These are phyloP conservation scores for Peronospora tabacina DNA, from an alignment of 352 stramenopile genomes.

Conservation along the genomic window DNA sequence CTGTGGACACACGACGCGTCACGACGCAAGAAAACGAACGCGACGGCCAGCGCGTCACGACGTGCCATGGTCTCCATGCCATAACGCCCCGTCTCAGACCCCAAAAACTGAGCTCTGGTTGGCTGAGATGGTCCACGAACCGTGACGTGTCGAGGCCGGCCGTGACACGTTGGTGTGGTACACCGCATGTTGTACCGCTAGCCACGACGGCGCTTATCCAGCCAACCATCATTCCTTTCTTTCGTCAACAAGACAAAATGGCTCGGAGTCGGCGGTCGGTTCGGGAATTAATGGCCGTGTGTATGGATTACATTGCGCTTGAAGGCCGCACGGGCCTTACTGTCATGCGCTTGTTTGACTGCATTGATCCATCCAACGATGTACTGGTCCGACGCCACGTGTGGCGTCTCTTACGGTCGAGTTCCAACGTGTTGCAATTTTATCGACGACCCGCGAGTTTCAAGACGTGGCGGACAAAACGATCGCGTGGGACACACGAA, in stretches of 20 bases:
- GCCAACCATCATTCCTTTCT: too few relatives aligned
- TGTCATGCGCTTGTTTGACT: slow-evolving; percentile 33
- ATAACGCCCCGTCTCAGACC: too few relatives aligned
- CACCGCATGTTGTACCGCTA: too few relatives aligned
- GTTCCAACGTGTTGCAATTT: slow-evolving; percentile 41
- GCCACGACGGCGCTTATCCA: too few relatives aligned
- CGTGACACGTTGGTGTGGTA: too few relatives aligned
- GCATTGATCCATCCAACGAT: slow-evolving; percentile 38
- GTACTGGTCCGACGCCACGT: slow-evolving; percentile 37
- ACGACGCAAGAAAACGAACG: slow-evolving; percentile 4
- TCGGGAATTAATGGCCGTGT: slow-evolving; percentile 43
- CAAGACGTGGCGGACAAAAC: slow-evolving; percentile 36
- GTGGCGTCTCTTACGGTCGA: slow-evolving; percentile 46
- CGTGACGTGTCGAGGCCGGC: too few relatives aligned
- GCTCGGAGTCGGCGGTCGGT: slow-evolving; percentile 21
- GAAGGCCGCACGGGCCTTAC: slow-evolving; percentile 43
- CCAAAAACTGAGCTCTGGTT: too few relatives aligned
- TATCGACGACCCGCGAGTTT: slow-evolving; percentile 19
- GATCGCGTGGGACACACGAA: slow-evolving; percentile 32
- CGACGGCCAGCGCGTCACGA: slow-evolving; percentile 4
- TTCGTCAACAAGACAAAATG: slow-evolving; percentile 4
- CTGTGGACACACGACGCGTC: background rate
- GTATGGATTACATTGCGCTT: slow-evolving; percentile 57
- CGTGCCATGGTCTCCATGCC: too few relatives aligned
- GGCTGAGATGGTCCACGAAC: too few relatives aligned